Base-by-base conservation (phyloP, 164 flowering plant species). In the Berberis vulgaris region DNA sequence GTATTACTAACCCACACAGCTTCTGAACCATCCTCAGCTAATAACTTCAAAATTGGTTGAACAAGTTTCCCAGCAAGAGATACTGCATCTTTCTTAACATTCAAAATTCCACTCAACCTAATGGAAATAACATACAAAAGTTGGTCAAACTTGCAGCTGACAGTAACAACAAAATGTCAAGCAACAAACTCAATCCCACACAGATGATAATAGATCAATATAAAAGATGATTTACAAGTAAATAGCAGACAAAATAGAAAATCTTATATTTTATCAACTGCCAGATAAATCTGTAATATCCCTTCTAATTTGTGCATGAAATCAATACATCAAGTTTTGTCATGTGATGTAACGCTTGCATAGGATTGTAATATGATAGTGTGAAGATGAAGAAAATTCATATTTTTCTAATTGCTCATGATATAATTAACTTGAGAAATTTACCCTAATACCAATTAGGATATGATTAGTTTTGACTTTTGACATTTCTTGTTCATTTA, bases 61-160 rank as follows among this genome's bases (percentile, higher is more conserved):
- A 84, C 63, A 61, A 89, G 76, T 68, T 77, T 89, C 45, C 79
- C 82, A 66, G 89, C 84, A 65, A 63, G 77, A 3, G 85, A 68
- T 69, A 66, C 74, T 41, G 76, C 94, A 71, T 85, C 96, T 73
- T 85, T 88, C 80, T 84, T 87, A 54, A 59, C 69, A 76, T 70
- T 81, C 54, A 88, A 66, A 73, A 80, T 83, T 57, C 77, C 77
- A 74, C 76, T 79, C 80, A 89, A 76, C 82, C 97, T 91, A 72
- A 54, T 55, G 8, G 7, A 6, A 43, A 46, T 8, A 12, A 41
- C 43, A 11, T n/a, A 54, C 52, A n/a, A 54, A 45, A 47, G 2
- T 10, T 47, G 10, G 26, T 26, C 26, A 26, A 26, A 26, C 26
- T 26, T 26, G 26, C 26, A 26, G 26, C 26, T 26, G 7, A 12